Evolutionary conservation across 371 early-diverging fungal genomes (phyloP).

Genomic region (Ordospora pajunii): DNA sequence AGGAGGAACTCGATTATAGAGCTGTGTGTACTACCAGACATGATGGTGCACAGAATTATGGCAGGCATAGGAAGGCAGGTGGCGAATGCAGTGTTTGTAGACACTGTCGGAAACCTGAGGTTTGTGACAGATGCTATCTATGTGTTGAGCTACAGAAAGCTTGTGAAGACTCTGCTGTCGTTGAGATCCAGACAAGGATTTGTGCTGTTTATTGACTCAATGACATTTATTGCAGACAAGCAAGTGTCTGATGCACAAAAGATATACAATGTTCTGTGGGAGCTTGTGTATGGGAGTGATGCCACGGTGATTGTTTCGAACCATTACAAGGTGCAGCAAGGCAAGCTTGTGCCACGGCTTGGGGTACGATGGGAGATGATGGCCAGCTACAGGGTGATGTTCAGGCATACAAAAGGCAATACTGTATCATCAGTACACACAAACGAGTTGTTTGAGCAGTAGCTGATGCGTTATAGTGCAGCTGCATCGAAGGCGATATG

Average conservation of each 20-base stretch:
- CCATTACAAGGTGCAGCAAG: constrained; percentile 14
- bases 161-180: not conserved
- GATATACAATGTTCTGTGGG: constrained; percentile 18
- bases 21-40: constrained; percentile 20
- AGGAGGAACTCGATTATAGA: constrained; percentile 26
- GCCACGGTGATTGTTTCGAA: constrained; percentile 39
- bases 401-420: constrained; percentile 1
- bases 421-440: not conserved
- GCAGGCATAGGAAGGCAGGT: not conserved
- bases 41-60: constrained; percentile 5
- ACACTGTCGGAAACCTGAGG: constrained; percentile 37
- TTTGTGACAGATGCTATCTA: not conserved
- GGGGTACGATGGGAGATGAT: constrained; percentile 22
- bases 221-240: constrained; percentile 28
- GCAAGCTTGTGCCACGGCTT: not conserved
- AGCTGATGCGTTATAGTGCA: not conserved
- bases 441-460: not conserved
- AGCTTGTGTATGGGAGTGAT: constrained; percentile 16
- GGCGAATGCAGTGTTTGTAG: constrained; percentile 8
- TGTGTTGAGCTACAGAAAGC: constrained; percentile 6
- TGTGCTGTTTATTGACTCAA: constrained; percentile 35
- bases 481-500: too few species aligned
- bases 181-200: not conserved
- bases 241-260: not conserved
- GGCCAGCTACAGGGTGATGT: constrained; percentile 11